phyloP scores from a whole-genome alignment of 345 rosid species.

The Syzygium grande region DNA sequence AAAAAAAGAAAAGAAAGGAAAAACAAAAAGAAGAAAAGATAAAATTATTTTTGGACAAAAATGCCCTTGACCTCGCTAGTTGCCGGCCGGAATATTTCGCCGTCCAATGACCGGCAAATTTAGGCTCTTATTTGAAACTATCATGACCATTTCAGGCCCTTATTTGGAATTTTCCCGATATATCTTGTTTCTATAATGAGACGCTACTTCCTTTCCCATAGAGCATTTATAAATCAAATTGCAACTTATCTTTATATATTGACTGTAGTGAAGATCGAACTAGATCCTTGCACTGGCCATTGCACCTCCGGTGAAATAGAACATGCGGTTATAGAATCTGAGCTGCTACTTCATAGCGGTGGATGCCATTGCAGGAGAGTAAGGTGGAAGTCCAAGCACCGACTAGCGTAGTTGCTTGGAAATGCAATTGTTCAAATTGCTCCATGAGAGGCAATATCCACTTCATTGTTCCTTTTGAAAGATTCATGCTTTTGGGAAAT shows the following conservation, averaged over 20 bases:
- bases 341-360: conserved; percentile 41
- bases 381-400: conserved; percentile 60
- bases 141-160: no score
- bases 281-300: not conserved
- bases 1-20: no score
- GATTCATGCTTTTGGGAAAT: conserved; percentile 59
- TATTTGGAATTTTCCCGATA: not conserved
- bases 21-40: no score
- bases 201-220: not conserved
- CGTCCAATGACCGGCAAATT: no score
- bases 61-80: no score
- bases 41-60: no score
- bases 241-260: not conserved
- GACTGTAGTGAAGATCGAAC: not conserved
- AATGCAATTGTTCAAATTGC: conserved; percentile 73
- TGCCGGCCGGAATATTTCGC: no score
- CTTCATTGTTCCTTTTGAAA: conserved; percentile 50
- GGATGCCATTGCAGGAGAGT: conserved; percentile 76
- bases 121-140: no score
- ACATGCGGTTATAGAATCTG: conserved; percentile 28
- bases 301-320: not conserved
- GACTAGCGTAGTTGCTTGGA: conserved; percentile 48
- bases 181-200: not conserved
- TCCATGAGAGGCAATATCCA: conserved; percentile 66
- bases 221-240: not conserved